These are phyloP conservation scores for Xerocomellus dryophilus DNA, from an alignment of 768 basidiomycete species.

Conservation along the genomic window DNA sequence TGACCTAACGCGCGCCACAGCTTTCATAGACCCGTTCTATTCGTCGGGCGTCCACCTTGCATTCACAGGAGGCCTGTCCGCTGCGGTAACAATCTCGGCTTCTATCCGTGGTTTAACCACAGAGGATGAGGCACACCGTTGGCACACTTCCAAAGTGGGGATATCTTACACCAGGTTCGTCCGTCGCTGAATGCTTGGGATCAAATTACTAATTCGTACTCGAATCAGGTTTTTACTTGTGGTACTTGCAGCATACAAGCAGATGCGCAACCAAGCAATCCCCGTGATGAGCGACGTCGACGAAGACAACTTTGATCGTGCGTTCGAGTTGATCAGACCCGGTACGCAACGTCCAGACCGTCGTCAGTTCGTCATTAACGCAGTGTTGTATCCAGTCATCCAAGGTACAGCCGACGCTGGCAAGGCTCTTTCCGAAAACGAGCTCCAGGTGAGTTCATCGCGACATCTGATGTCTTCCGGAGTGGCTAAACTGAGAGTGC, in stretches of 20 bases:
- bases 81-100: conserved; percentile 10
- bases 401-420: conserved; percentile 7
- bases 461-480: neutral
- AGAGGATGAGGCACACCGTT: conserved; percentile 6
- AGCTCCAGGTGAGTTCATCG: conserved; percentile 1
- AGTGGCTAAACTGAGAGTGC: neutral
- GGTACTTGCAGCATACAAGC: conserved; percentile 11
- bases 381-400: neutral
- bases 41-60: conserved; percentile 13
- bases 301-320: conserved; percentile 14
- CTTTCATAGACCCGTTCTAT: conserved; percentile 16
- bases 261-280: conserved; percentile 9
- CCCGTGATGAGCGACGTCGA: conserved; percentile 12
- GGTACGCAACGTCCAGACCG: neutral
- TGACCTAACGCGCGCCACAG: neutral
- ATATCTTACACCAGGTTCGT: conserved; percentile 8
- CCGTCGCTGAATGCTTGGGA: too few relatives aligned
- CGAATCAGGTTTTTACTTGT: conserved; percentile 8
- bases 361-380: neutral
- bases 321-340: conserved; percentile 13
- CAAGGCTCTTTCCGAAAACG: conserved; percentile 4
- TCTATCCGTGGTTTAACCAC: conserved; percentile 8
- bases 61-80: conserved; percentile 8
- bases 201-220: neutral
- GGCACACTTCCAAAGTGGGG: conserved; percentile 13